Evolutionary conservation across 768 basidiomycete species (phyloP).

Genomic region (Mycena polygramma): DNA sequence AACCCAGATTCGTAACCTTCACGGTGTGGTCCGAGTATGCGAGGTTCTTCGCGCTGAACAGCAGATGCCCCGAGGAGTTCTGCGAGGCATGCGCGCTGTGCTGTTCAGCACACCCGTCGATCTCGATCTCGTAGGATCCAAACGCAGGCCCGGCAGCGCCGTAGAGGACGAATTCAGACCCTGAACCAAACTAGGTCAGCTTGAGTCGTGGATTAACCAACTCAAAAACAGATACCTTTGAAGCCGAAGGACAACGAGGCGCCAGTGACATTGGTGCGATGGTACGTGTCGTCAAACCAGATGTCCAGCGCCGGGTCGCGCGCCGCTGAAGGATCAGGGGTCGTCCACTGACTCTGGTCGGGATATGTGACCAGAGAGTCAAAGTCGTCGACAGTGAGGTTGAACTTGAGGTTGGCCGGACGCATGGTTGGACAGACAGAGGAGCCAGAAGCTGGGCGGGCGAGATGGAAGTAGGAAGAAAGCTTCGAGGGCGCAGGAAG

Average conservation of each 20-base stretch:
- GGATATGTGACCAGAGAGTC: conserved; percentile 38
- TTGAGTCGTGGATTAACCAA: no score
- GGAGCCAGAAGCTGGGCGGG: neutral
- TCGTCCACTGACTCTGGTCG: conserved; percentile 35
- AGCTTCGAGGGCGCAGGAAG: neutral
- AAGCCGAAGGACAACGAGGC: conserved; percentile 31
- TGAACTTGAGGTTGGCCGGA: conserved; percentile 10
- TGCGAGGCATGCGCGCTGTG: conserved; percentile 23
- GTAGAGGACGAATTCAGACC: conserved; percentile 30
- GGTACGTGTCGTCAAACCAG: conserved; percentile 39
- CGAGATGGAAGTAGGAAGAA: neutral
- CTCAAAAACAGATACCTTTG: conserved; percentile 25
- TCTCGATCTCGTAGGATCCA: conserved; percentile 27
- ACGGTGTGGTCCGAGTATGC: conserved; percentile 28
- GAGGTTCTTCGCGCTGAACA: conserved; percentile 20
- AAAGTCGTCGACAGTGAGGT: conserved; percentile 37
- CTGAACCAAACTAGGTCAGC: neutral
- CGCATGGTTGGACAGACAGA: conserved; percentile 3
- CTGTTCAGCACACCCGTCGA: conserved; percentile 24
- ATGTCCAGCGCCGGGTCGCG: conserved; percentile 20
- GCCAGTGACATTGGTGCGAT: conserved; percentile 31
- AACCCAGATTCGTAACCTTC: conserved; percentile 30
- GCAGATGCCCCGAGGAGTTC: conserved; percentile 21
- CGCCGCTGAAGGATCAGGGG: conserved; percentile 35
- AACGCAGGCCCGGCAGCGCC: conserved; percentile 33